Evolutionary conservation across 331 rosid genomes (phyloP).

Genomic region (Spiraea crenata): DNA sequence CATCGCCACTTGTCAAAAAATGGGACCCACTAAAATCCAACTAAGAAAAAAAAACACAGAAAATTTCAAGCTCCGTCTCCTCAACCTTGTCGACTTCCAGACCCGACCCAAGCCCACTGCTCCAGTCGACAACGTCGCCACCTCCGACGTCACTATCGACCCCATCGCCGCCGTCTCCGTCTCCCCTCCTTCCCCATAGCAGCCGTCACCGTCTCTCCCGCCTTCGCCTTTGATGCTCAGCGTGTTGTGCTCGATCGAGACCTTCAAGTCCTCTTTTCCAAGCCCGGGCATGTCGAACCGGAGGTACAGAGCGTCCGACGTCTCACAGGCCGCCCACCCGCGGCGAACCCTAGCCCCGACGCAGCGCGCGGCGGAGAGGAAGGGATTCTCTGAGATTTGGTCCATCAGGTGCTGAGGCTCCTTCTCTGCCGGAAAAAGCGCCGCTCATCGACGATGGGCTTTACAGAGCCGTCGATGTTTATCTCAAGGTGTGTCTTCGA

Average conservation of each 20-base stretch:
- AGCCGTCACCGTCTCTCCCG: constrained; percentile 31
- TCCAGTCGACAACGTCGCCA: too few relatives aligned
- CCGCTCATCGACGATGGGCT: too few relatives aligned
- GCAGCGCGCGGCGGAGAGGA: constrained; percentile 41
- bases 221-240: constrained; percentile 64
- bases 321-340: constrained; percentile 69
- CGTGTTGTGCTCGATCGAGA: constrained; percentile 62
- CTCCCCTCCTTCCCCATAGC: constrained; percentile 9
- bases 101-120: too few relatives aligned
- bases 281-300: constrained; percentile 84
- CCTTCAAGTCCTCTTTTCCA: constrained; percentile 65
- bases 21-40: too few relatives aligned
- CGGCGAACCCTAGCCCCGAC: constrained; percentile 67
- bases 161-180: constrained; percentile 51
- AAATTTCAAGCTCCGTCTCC: too few relatives aligned
- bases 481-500: too few relatives aligned
- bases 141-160: too few relatives aligned
- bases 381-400: constrained; percentile 54
- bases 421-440: constrained; percentile 51
- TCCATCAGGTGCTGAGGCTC: constrained; percentile 75
- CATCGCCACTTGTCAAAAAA: too few relatives aligned
- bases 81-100: too few relatives aligned
- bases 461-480: too few relatives aligned
- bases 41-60: too few relatives aligned
- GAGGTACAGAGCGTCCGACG: constrained; percentile 47